These are phyloP conservation scores for Plantago elongata DNA, from an alignment of 257 asterid genomes.

Conservation along the genomic window DNA sequence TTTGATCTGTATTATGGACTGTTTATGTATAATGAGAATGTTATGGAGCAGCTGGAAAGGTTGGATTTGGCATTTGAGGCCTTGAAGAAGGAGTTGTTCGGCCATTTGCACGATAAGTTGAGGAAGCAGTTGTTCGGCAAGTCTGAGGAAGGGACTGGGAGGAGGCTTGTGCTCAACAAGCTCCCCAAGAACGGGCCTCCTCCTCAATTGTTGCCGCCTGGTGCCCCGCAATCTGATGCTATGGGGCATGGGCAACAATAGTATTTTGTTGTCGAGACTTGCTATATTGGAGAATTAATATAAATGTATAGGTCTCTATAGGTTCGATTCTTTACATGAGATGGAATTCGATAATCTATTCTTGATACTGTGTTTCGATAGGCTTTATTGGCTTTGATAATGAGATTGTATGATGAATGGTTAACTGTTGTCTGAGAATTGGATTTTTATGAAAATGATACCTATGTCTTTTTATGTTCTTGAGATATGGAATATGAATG, in stretches of 20 bases:
- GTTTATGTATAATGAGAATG: constrained; percentile 72
- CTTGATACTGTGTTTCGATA: neutral
- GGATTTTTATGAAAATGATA: neutral
- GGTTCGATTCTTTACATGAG: too few relatives aligned
- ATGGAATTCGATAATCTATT: neutral
- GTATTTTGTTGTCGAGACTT: too few relatives aligned
- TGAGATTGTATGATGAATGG: constrained; percentile 9
- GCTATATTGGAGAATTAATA: too few relatives aligned
- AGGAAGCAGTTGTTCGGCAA: constrained; percentile 82
- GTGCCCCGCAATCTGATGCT: constrained; percentile 28
- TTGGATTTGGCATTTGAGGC: constrained; percentile 72
- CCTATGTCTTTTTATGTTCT: too few relatives aligned
- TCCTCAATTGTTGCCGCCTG: constrained; percentile 29
- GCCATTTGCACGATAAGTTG: constrained; percentile 60
- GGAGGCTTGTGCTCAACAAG: constrained; percentile 44
- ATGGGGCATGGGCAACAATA: constrained; percentile 19
- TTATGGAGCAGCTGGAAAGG: constrained; percentile 74
- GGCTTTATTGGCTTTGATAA: constrained; percentile 6
- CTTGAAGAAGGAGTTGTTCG: constrained; percentile 71
- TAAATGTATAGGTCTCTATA: too few relatives aligned
- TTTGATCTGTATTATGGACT: constrained; percentile 77
- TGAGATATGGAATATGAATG: too few relatives aligned
- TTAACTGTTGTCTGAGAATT: neutral
- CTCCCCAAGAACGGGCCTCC: constrained; percentile 53
- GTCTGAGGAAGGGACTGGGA: constrained; percentile 39